These are phyloP conservation scores for Aspergillus indologenus DNA, from an alignment of 495 filamentous ascomycete genomes.

Conservation along the genomic window DNA sequence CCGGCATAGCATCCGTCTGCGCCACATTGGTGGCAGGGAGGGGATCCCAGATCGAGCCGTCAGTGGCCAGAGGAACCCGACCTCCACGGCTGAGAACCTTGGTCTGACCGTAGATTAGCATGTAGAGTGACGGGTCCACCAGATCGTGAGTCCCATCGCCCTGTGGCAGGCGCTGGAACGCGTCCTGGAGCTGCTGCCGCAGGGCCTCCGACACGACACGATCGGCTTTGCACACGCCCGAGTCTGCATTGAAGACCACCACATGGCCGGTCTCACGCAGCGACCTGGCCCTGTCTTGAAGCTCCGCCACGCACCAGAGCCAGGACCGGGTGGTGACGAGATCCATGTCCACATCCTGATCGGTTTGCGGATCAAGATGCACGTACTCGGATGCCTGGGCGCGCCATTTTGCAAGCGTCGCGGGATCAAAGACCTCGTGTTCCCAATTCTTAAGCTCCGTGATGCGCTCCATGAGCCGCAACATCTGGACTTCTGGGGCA, in stretches of 20 bases:
- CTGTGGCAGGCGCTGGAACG: background rate
- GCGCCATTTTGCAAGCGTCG: background rate
- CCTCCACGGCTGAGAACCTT: background rate
- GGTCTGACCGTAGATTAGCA: background rate
- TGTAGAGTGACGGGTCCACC: background rate
- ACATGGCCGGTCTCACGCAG: background rate
- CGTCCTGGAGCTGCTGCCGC: background rate
- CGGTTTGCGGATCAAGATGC: background rate
- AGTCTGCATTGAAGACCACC: background rate
- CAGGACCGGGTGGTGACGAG: background rate
- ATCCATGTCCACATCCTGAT: slow-evolving; percentile 2
- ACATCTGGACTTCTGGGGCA: background rate
- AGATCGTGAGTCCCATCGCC: background rate
- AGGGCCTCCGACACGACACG: background rate
- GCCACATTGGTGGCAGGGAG: background rate
- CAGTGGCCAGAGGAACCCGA: background rate
- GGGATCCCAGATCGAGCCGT: background rate
- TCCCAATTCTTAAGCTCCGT: background rate
- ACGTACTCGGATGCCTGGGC: background rate
- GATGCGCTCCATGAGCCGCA: slow-evolving; percentile 1
- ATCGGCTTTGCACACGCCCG: background rate
- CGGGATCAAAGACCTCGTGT: background rate
- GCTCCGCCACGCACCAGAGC: slow-evolving; percentile 1
- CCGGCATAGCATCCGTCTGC: background rate
- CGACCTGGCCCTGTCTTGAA: background rate